These are phyloP conservation scores for Polyporus arcularius DNA, from an alignment of 768 basidiomycete species.

Conservation along the genomic window DNA sequence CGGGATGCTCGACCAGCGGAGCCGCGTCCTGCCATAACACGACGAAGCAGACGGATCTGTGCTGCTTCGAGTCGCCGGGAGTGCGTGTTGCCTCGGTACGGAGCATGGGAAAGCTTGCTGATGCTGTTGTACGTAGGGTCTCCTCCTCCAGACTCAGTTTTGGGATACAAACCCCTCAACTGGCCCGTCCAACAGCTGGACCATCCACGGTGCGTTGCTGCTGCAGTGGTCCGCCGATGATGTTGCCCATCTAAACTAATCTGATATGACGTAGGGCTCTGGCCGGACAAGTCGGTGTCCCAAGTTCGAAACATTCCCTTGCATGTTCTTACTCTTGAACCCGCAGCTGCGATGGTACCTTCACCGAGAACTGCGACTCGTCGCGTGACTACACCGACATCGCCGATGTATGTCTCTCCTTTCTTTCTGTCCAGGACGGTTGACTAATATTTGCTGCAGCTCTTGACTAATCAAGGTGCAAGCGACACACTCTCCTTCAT, in stretches of 20 bases:
- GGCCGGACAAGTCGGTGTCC: conserved; percentile 59
- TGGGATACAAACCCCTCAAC: conserved; percentile 70
- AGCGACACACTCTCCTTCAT: conserved; percentile 61
- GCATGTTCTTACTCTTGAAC: conserved; percentile 4
- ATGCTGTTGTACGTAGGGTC: conserved; percentile 44
- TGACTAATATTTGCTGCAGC: conserved; percentile 35
- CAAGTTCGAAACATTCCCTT: background rate
- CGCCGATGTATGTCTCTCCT: conserved; percentile 33
- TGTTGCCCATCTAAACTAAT: conserved; percentile 7
- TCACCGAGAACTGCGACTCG: conserved; percentile 40
- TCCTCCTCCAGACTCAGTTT: conserved; percentile 67
- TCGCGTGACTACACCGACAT: conserved; percentile 48
- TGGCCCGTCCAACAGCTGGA: conserved; percentile 71
- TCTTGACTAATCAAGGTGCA: conserved; percentile 59
- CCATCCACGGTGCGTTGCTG: conserved; percentile 60
- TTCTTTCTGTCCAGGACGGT: background rate
- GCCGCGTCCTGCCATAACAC: conserved; percentile 57
- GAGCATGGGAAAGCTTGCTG: background rate
- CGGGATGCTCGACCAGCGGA: conserved; percentile 55
- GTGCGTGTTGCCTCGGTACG: conserved; percentile 39
- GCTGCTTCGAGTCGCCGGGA: conserved; percentile 65
- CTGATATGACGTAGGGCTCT: conserved; percentile 46
- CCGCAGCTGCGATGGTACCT: conserved; percentile 55
- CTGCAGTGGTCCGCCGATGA: background rate
- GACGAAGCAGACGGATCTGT: conserved; percentile 42